Evolutionary conservation across 2,329 filamentous ascomycete genomes (phyloP), one percentile per base, ranked within the genome.

Genomic region (Paracorniculantispora psalliotae): DNA sequence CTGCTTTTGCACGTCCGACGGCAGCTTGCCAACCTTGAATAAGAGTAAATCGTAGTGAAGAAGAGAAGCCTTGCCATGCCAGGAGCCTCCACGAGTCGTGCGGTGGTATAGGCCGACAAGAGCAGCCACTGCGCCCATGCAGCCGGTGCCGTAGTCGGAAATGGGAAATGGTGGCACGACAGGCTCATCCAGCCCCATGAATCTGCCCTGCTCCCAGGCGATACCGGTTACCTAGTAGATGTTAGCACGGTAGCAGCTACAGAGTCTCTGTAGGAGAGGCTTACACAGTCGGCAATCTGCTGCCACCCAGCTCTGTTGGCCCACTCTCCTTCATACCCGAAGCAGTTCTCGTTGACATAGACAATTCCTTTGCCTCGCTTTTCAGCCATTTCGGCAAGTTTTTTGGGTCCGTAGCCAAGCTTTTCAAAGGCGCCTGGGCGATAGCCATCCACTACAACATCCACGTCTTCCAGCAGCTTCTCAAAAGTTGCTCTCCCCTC

Each of bases 281-380:
- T 62, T 64, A 76, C 85, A 48, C 72, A 87, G 67, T 90, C 87
- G 17, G 86, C 86, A 63, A 89, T 89, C 64, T 88, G 86, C 67
- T 89, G 87, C 87, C 87, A 90, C 7, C 87, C 87, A 5, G 85
- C 81, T 3, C 87, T 77, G 8, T 74, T 71, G 1, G 82, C 79
- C 87, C 86, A 90, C 60, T 86, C 83, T 2, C 73, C 74, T 5
- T 70, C 60, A 19, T 77, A 84, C 1, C 88, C 88, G 64, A 90
- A 90, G 68, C 87, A 90, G 68, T 90, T 86, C 69, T 91, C 87
- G 35, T 82, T 81, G 8, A 89, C 84, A 65, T 89, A 88, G 7
- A 90, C 78, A 35, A 87, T 81, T 1, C 87, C 87, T 66, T 80
- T 84, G 3, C 81, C 79, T 19, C 86, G 78, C 60, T 76, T 71